phyloP scores from a whole-genome alignment of 139 green algal genomes.

The Dunaliella sp. region DNA sequence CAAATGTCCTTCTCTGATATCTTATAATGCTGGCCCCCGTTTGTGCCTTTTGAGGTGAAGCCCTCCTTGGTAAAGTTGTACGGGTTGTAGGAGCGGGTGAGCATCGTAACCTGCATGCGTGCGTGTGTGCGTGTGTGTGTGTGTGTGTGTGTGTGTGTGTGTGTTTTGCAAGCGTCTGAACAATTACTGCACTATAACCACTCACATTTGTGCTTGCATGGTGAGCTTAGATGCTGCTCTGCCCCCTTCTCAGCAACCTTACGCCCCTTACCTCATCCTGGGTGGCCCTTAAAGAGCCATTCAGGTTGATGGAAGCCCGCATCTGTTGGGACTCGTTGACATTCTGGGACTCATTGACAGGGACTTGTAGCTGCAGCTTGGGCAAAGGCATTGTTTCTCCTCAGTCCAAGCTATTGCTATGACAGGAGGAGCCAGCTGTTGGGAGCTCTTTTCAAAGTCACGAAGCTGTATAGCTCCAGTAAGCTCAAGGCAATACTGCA shows the following conservation, averaged over 20 bases:
- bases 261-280: neutral
- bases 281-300: neutral
- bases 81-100: conserved; percentile 44
- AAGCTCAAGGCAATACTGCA: no score
- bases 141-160: neutral
- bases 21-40: conserved; percentile 37
- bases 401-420: no score
- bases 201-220: no score
- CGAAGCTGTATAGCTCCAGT: no score
- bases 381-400: neutral
- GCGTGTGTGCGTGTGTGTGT: neutral
- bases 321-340: neutral
- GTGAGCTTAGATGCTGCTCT: no score
- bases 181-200: no score
- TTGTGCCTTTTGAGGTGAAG: conserved; percentile 35
- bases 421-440: no score
- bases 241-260: no score
- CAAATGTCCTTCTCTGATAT: conserved; percentile 76
- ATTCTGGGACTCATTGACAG: neutral
- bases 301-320: neutral
- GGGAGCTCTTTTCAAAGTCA: no score
- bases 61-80: conserved; percentile 40
- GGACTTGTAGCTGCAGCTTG: neutral
- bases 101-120: conserved; percentile 26
- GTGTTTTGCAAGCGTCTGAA: no score